Conservation (phyloP, 2,329 filamentous ascomycete genomes). For the Coniosporium tulheliwenetii region DNA sequence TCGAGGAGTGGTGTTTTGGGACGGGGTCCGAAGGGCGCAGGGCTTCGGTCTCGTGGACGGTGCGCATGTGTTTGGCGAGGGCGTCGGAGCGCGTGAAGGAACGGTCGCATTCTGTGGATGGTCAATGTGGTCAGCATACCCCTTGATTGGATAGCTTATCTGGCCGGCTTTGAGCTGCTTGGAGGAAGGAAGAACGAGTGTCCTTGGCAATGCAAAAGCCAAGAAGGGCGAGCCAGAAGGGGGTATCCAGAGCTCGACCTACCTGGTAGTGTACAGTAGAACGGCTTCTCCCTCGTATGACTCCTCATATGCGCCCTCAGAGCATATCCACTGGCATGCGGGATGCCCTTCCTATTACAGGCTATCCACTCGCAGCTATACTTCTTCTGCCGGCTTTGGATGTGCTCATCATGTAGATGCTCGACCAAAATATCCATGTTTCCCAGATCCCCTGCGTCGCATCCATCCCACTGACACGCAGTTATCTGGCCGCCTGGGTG, state of each 20-base stretch:
- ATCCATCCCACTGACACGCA: slow-evolving; percentile 35
- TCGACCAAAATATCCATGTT: slow-evolving; percentile 37
- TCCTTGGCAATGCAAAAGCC: too few species aligned
- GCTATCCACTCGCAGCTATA: slow-evolving; percentile 98
- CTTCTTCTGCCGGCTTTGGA: slow-evolving; percentile 84
- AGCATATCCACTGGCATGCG: slow-evolving; percentile 90
- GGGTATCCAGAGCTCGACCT: slow-evolving; percentile 13
- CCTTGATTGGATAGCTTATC: too few species aligned
- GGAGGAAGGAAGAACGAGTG: too few species aligned
- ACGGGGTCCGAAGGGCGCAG: slow-evolving; percentile 61
- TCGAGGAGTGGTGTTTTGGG: slow-evolving; percentile 42
- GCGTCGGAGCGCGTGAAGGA: slow-evolving; percentile 94
- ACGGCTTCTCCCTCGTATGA: slow-evolving; percentile 95
- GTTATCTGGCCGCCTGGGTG: slow-evolving; percentile 27
- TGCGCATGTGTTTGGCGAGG: slow-evolving; percentile 95
- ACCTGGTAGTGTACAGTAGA: slow-evolving; percentile 93
- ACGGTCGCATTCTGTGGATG: slow-evolving; percentile 69
- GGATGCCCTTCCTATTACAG: slow-evolving; percentile 73
- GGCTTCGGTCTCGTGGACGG: slow-evolving; percentile 92
- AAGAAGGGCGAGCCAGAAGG: too few species aligned
- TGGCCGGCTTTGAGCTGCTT: too few species aligned
- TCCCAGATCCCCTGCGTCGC: slow-evolving; percentile 28
- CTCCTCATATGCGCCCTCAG: slow-evolving; percentile 95
- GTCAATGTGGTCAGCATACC: neutral
- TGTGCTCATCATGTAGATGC: slow-evolving; percentile 70